Evolutionary conservation across 179 eudicot species (phyloP).

Genomic region (Sideroxylon spinosum): DNA sequence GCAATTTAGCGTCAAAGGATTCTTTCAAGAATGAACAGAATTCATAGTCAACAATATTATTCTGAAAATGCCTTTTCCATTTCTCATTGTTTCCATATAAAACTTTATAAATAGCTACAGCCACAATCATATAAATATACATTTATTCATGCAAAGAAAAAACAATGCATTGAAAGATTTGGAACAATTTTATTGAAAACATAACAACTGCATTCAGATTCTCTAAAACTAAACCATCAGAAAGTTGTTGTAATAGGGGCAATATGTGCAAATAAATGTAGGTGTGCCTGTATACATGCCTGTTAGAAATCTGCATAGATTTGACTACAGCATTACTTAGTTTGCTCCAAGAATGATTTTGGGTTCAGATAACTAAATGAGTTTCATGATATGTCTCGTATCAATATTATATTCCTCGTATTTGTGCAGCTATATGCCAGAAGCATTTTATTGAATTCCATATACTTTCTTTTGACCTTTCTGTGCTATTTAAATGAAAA

Average conservation of each 20-base stretch:
- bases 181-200: too few relatives aligned
- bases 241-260: not conserved
- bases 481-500: not conserved
- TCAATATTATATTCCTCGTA: not conserved
- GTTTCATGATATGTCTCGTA: not conserved
- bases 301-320: not conserved
- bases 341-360: not conserved
- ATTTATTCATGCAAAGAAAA: not conserved
- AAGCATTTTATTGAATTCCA: not conserved
- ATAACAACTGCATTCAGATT: too few relatives aligned
- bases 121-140: not conserved
- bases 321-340: not conserved
- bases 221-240: not conserved
- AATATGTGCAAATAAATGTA: not conserved
- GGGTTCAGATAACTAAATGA: not conserved
- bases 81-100: not conserved
- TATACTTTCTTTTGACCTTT: not conserved
- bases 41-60: not conserved
- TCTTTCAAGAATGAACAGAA: not conserved
- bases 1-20: too few relatives aligned
- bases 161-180: too few relatives aligned
- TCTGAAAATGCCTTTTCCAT: not conserved
- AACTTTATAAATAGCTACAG: not conserved
- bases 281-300: not conserved
- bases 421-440: not conserved